Conservation (phyloP, 768 basidiomycete species). For the Crepidotus variabilis region DNA sequence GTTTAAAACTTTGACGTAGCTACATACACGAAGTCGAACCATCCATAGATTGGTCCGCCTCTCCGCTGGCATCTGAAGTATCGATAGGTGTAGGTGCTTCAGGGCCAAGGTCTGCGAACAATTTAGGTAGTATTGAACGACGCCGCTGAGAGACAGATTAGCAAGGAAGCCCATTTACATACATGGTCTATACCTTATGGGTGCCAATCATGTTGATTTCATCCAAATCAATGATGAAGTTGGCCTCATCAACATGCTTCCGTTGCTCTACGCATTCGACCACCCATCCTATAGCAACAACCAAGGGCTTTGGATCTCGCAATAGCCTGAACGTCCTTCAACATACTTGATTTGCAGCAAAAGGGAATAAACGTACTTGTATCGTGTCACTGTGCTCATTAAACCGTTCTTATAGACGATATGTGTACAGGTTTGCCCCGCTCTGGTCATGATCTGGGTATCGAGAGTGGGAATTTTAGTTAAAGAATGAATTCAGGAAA, state of each 20-base stretch:
- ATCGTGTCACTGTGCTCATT: conserved; percentile 68
- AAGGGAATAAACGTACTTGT: conserved; percentile 43
- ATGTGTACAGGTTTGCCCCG: conserved; percentile 75
- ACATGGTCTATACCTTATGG: conserved; percentile 48
- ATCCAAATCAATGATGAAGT: conserved; percentile 64
- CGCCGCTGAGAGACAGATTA: conserved; percentile 47
- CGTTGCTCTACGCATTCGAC: conserved; percentile 79
- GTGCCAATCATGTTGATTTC: conserved; percentile 53
- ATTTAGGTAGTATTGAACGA: conserved; percentile 68
- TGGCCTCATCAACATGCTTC: conserved; percentile 57
- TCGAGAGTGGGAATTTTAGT: not conserved
- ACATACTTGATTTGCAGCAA: not conserved
- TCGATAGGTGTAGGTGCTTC: conserved; percentile 22
- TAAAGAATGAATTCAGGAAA: not conserved
- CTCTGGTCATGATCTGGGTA: conserved; percentile 54
- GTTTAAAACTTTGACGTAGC: not conserved
- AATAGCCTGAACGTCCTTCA: conserved; percentile 39
- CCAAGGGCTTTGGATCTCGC: conserved; percentile 63
- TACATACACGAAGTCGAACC: conserved; percentile 41
- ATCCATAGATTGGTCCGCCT: conserved; percentile 37
- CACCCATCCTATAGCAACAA: conserved; percentile 88
- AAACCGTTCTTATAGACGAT: conserved; percentile 83
- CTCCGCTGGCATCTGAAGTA: conserved; percentile 20
- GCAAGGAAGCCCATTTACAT: not conserved
- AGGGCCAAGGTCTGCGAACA: conserved; percentile 33